Conservation (phyloP, 2,329 filamentous ascomycete genomes). For the Sphaceloma murrayae region DNA sequence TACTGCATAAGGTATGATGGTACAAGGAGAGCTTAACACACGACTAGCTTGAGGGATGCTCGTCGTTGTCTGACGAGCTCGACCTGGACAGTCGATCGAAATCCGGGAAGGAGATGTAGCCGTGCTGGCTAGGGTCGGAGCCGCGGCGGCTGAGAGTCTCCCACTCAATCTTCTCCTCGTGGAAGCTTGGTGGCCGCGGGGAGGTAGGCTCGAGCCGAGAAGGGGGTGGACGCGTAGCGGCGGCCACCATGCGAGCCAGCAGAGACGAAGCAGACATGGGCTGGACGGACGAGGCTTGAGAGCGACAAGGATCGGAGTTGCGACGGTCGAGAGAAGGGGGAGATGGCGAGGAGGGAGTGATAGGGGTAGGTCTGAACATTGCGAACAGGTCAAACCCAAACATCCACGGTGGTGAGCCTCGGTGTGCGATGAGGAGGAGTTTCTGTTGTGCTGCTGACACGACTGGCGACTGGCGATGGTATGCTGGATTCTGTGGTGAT, state of each 20-base stretch:
- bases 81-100: constrained; percentile 21
- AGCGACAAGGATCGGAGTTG: constrained; percentile 16
- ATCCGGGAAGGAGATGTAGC: constrained; percentile 29
- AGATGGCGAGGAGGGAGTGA: constrained; percentile 12
- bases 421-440: neutral
- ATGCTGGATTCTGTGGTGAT: neutral
- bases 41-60: neutral
- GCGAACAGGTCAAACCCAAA: constrained; percentile 14
- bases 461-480: neutral
- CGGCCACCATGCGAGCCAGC: constrained; percentile 11
- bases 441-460: neutral
- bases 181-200: constrained; percentile 1
- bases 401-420: constrained; percentile 1
- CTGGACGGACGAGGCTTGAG: neutral
- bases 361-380: constrained; percentile 16
- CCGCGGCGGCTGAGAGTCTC: constrained; percentile 14
- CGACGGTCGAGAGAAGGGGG: constrained; percentile 16
- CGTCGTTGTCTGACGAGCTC: constrained; percentile 3
- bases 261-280: constrained; percentile 8
- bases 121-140: constrained; percentile 16
- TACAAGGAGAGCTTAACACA: neutral
- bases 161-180: constrained; percentile 16
- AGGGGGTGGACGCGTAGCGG: constrained; percentile 7
- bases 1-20: constrained; percentile 7
- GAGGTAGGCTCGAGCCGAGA: constrained; percentile 5